Conservation (phyloP, 768 basidiomycete species). For the Polyporus arcularius region DNA sequence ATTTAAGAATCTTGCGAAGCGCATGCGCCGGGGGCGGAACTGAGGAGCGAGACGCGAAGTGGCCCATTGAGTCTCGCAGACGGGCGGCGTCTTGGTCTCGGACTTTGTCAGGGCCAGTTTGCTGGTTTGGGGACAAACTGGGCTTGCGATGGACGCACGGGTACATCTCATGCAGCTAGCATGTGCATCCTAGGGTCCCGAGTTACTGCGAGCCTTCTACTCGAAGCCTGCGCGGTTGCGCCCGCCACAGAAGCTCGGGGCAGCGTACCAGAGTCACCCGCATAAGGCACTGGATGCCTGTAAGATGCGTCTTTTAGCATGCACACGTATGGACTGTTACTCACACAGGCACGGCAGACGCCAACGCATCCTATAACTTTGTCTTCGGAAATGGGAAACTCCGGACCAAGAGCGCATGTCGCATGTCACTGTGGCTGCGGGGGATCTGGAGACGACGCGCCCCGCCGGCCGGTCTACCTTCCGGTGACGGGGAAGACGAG, state of each 20-base stretch:
- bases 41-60: no score
- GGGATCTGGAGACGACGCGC: neutral
- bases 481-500: neutral
- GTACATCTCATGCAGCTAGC: neutral
- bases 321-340: neutral
- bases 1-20: no score
- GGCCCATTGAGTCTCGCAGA: no score
- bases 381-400: neutral
- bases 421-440: neutral
- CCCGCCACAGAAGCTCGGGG: neutral
- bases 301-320: neutral
- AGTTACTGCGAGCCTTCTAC: neutral
- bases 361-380: neutral
- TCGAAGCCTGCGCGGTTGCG: neutral
- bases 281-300: slow-evolving; percentile 5
- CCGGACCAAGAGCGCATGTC: neutral
- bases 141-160: neutral
- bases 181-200: neutral
- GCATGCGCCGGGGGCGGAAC: no score
- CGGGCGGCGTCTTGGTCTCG: no score
- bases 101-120: neutral
- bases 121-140: neutral
- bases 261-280: neutral
- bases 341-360: neutral
- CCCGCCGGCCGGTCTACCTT: neutral